Percentiles rank a stretch among this genome's conserved stretches.
phyloP scores from a whole-genome alignment of 1,284 basidiomycete genomes.

The Marasmius sp. region DNA sequence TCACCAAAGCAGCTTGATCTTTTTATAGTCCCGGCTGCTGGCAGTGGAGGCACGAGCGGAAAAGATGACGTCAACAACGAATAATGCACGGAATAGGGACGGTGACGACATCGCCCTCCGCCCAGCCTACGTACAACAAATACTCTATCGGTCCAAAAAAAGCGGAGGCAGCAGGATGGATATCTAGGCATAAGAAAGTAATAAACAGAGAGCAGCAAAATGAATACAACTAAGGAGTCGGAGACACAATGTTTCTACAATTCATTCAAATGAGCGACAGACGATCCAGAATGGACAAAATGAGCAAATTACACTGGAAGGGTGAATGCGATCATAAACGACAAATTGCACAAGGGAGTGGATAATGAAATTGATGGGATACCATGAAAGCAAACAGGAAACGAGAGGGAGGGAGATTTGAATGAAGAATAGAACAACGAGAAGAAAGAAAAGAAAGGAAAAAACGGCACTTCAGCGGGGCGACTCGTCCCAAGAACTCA shows the following conservation, averaged over 20 bases:
- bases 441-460: constrained; percentile 3
- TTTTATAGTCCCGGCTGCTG: background rate
- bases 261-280: background rate
- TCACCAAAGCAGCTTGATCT: background rate
- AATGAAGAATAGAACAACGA: constrained; percentile 10
- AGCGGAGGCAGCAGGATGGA: background rate
- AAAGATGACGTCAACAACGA: background rate
- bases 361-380: background rate
- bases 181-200: background rate
- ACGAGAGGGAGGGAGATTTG: constrained; percentile 5
- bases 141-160: background rate
- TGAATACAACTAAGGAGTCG: too few relatives aligned
- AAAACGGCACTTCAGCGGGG: constrained; percentile 1
- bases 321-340: background rate
- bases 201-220: background rate
- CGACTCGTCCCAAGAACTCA: constrained; percentile 69
- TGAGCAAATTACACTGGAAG: too few relatives aligned
- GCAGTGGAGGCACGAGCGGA: background rate
- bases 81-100: background rate
- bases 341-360: background rate
- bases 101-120: background rate
- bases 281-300: background rate
- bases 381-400: background rate
- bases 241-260: too few relatives aligned
- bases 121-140: too few relatives aligned